Base-by-base conservation (phyloP, 164 flowering plant genomes). In the Piper longum region DNA sequence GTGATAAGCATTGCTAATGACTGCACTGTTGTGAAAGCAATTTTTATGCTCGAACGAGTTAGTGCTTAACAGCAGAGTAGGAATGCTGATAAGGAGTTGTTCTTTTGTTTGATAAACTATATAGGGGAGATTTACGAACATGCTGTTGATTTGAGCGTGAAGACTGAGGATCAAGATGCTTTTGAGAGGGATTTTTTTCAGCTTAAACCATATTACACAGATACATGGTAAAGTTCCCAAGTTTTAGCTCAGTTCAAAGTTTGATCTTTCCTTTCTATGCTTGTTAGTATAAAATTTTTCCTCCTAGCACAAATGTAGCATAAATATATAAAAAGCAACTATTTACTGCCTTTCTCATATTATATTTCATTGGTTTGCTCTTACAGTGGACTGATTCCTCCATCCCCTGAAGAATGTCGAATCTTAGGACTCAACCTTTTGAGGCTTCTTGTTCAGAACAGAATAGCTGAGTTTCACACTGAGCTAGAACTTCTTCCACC, bases 131-230 rank as follows among this genome's bases (percentile, higher is more conserved):
- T 87, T 66, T 89, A 77, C 71, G 98, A 93, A 85, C 95, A 84
- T 75, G 98, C 98, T 69, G 98, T 93, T 67, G 79, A 90, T 62
- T 73, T 93, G 4, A 89, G 96, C 70, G 96, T 92, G 68, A 89
- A 85, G 75, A 68, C 69, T 43, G 96, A 89, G 73, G 98, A 92
- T 73, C 93, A 89, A 74, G 95, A 86, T 66, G 95, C 98, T 26
- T 91, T 91, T 71, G 98, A 91, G 76, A 84, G 98, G 64, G 95
- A 92, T 70, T 92, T 86, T 73, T 88, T 82, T 65, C 98, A 93
- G 77, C 70, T 93, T 80, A 93, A 90, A 66, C 97, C 97, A n/a
- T 93, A 86, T 66, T 93, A 93, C 62, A 85, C 96, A 6, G 98
- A 93, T 77, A 80, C 86, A 18, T 62, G 88, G 97, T 89, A 77